Base-by-base conservation (phyloP, 106 monocot species). In the Triglochin maritima region DNA sequence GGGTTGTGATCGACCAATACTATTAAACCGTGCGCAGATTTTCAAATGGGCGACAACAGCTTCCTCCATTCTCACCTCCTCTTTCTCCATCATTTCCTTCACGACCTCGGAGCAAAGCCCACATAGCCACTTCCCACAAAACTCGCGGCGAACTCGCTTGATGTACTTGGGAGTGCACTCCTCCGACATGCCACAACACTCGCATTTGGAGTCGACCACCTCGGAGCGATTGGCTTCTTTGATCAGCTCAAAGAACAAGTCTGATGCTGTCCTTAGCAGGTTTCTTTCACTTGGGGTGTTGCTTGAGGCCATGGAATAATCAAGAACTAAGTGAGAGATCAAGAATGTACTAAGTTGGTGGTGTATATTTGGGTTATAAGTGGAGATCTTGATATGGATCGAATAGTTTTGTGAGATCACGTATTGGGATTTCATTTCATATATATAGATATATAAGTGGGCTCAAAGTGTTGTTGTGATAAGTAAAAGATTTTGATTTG, bases 101-200 rank as follows among this genome's bases (percentile, higher is more conserved):
- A 91, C 87, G 2, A 87, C 91, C 63, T 82, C 87, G 3, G 91
- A 71, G 73, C 91, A 91, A 60, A 92, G 75, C 46, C 92, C 92
- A 29, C 93, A 93, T 11, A 93, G 58, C 86, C 84, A 89, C 71
- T 64, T 64, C 4, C 89, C 93, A n/a, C 59, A 78, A 58, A 80
- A 89, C 69, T 69, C 78, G 0, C 80, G 77, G 2, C 78, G 71
- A 16, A 89, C 84, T 5, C 71, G 67, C 44, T 56, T 59, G 54
- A 86, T 84, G 82, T 93, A 93, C 13, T 65, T 76, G 29, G 71
- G 80, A 16, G 94, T 94, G 82, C 78, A 94, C 69, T 94, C 94
- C 69, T 94, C 94, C 4, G 81, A 84, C 84, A 84, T 81, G 56
- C 87, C 84, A 58, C 87, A 84, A 72, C 94, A 89, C 67, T 86